phyloP scores from a whole-genome alignment of 208 protist genomes.

The Acanthamoeba triangularis region DNA sequence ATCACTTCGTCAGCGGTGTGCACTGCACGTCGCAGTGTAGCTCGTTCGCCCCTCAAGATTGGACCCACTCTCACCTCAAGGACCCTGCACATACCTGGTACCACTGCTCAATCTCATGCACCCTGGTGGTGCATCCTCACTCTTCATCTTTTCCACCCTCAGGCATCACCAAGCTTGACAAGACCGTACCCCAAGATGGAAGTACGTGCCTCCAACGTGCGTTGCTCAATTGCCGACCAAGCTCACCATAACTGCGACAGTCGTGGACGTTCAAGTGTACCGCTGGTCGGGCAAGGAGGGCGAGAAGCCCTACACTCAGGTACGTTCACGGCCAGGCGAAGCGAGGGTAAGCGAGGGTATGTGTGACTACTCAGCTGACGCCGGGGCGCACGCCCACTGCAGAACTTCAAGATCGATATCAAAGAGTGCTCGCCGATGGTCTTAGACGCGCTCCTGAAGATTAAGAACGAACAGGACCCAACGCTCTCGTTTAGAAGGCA shows the following conservation, averaged over 20 bases:
- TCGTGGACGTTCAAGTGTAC: neutral
- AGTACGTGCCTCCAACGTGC: neutral
- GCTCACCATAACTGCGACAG: neutral
- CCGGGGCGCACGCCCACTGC: too few relatives aligned
- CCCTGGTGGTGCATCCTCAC: neutral
- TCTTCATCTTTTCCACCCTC: neutral
- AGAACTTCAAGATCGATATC: slow-evolving; percentile 84
- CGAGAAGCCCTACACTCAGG: neutral
- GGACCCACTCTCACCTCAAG: neutral
- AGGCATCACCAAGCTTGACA: neutral
- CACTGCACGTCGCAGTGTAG: too few relatives aligned
- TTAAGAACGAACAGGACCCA: slow-evolving; percentile 94
- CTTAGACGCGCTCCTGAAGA: slow-evolving; percentile 94
- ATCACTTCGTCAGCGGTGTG: too few relatives aligned
- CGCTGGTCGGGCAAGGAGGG: slow-evolving; percentile 20
- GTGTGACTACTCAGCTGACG: too few relatives aligned
- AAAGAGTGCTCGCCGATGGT: slow-evolving; percentile 95
- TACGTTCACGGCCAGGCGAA: too few relatives aligned
- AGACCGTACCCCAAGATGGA: neutral
- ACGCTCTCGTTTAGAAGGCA: slow-evolving; percentile 93
- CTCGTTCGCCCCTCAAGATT: neutral
- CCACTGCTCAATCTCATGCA: neutral
- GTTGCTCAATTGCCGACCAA: neutral
- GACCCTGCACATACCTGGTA: neutral
- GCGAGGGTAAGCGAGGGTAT: too few relatives aligned